A percentile compares a stretch with the other conserved stretches of the same genome.
Conservation (phyloP, 225 moss, liverwort and hornwort species). For the Bryum argenteum region DNA sequence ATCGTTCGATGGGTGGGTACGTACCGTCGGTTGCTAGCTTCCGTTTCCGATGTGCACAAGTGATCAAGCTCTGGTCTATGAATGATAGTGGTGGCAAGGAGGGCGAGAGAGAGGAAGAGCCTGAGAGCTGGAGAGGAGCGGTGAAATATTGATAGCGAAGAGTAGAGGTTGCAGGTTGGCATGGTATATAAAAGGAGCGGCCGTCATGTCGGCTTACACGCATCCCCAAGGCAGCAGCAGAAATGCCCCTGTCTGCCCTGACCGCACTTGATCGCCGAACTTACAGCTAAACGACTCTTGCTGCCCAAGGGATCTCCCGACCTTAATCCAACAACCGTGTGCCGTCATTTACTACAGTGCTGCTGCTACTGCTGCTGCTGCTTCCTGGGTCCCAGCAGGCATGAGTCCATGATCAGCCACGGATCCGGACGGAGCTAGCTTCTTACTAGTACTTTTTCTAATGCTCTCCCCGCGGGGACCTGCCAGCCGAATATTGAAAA, state of each 20-base stretch:
- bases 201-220: constrained; percentile 41
- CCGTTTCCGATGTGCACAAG: too few species aligned
- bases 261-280: background rate
- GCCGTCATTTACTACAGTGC: background rate
- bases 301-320: constrained; percentile 19
- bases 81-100: background rate
- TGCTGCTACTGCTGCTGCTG: background rate
- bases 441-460: too few species aligned
- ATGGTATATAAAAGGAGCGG: constrained; percentile 23
- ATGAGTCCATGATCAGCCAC: too few species aligned
- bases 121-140: background rate
- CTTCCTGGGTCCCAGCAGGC: background rate
- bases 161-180: constrained; percentile 29
- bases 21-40: too few species aligned
- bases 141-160: background rate
- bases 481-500: too few species aligned
- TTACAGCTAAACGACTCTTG: background rate
- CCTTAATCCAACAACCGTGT: background rate
- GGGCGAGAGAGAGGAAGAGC: background rate
- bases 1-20: too few species aligned
- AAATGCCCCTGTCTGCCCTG: constrained; percentile 14
- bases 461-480: too few species aligned
- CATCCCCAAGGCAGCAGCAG: constrained; percentile 28
- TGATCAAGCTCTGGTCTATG: background rate
- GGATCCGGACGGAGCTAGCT: background rate